A percentile compares a stretch with the other conserved stretches of the same genome.
phyloP scores from a whole-genome alignment of 306 rosid genomes.

The Macrotyloma uniflorum region DNA sequence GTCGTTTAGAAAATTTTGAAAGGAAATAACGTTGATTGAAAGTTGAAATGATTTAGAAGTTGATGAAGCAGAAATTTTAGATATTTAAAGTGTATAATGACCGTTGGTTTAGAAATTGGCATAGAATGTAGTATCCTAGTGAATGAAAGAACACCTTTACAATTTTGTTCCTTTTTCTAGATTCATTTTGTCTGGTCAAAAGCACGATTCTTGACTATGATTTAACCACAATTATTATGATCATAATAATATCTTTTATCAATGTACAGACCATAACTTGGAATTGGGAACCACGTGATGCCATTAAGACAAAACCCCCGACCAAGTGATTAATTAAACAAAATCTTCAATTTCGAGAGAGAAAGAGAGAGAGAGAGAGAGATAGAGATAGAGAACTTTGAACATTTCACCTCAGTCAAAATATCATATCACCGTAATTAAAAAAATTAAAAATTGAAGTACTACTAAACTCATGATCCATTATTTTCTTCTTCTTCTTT shows the following conservation, averaged over 20 bases:
- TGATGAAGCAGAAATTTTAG: not conserved
- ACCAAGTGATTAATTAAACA: conserved; percentile 89
- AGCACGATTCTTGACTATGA: conserved; percentile 40
- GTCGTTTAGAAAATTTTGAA: too few species aligned
- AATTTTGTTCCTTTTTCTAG: not conserved
- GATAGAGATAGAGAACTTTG: conserved; percentile 44
- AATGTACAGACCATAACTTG: conserved; percentile 72
- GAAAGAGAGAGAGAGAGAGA: conserved; percentile 19
- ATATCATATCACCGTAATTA: conserved; percentile 40
- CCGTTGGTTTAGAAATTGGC: not conserved
- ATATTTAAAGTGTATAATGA: not conserved
- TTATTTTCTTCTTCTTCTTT: not conserved
- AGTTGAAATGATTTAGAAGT: not conserved
- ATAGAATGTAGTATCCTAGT: not conserved
- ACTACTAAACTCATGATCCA: not conserved
- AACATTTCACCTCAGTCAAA: conserved; percentile 63
- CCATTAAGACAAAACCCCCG: conserved; percentile 96
- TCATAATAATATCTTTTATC: not conserved
- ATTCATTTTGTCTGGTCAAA: conserved; percentile 33
- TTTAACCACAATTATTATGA: conserved; percentile 37
- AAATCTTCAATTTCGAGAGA: conserved; percentile 54
- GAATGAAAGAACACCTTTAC: not conserved
- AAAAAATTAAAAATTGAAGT: conserved; percentile 23
- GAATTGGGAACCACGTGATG: conserved; percentile 99
- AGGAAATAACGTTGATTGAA: not conserved